A percentile compares a stretch with the other conserved stretches of the same genome.
Conservation (phyloP, 805 yeast genomes). For the Candida methanosorbosa region DNA sequence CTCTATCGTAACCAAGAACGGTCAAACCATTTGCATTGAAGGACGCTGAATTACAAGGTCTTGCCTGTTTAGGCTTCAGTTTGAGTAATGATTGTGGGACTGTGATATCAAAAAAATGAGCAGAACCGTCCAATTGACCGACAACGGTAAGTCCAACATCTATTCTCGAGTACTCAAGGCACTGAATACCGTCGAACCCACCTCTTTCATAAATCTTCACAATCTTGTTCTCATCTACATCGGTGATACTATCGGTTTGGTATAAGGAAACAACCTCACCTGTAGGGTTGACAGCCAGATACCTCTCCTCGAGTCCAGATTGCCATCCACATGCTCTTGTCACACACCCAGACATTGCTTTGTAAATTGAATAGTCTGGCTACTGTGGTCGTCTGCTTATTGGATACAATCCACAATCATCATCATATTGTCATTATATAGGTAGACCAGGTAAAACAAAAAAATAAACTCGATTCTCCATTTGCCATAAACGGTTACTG, state of each 20-base stretch:
- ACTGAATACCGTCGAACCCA: slow-evolving; percentile 63
- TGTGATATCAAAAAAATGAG: slow-evolving; percentile 54
- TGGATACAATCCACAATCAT: too few species aligned
- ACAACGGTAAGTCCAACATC: slow-evolving; percentile 57
- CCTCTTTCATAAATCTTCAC: slow-evolving; percentile 41
- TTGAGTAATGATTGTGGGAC: slow-evolving; percentile 27
- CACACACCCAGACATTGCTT: slow-evolving; percentile 50
- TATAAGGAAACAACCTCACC: slow-evolving; percentile 73
- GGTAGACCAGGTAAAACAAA: too few species aligned
- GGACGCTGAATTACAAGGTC: slow-evolving; percentile 70
- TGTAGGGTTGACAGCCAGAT: slow-evolving; percentile 63
- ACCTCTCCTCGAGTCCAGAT: slow-evolving; percentile 43
- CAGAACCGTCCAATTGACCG: slow-evolving; percentile 66
- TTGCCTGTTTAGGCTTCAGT: slow-evolving; percentile 51
- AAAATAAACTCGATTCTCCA: too few species aligned
- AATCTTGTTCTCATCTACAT: slow-evolving; percentile 40
- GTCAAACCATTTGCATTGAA: slow-evolving; percentile 58
- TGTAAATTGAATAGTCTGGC: too few species aligned
- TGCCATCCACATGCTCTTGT: slow-evolving; percentile 57
- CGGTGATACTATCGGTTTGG: slow-evolving; percentile 27
- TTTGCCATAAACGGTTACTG: too few species aligned
- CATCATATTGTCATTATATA: too few species aligned
- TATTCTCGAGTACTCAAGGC: slow-evolving; percentile 51
- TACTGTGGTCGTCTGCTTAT: too few species aligned
- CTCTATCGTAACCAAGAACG: slow-evolving; percentile 74